Base-by-base conservation (phyloP, 2,329 filamentous ascomycete species). In the Nigrospora osmanthi region DNA sequence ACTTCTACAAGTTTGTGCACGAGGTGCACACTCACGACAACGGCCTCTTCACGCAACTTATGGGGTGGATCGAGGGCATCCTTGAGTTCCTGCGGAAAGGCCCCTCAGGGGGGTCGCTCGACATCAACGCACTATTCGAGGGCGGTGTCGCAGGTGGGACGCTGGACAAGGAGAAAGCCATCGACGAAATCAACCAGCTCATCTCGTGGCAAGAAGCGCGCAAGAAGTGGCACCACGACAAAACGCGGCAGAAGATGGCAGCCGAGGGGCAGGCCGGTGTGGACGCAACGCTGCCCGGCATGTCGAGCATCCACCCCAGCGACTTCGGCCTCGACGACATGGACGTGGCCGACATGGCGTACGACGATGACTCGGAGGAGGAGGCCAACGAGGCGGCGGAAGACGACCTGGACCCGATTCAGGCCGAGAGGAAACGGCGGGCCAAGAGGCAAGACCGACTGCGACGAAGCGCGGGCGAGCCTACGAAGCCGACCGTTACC, bases 1-100 rank as follows among this genome's bases (percentile, higher is more conserved):
- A 95, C 67, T 91, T 98, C 62, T 98, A 97, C 76, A 97, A 95
- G 64, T 98, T 98, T 63, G 86, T 98, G 4, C 93, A 98, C 63
- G 93, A 98, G 67, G 91, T 98, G 1, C 93, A 98, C 60, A 83
- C 87, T 7, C 91, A 98, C 58, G 93, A 98, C 62, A 95, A 98
- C 51, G 93, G 93, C 1, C 78, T 98, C 1, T 98, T 98, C 57
- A 90, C 89, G 33, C 87, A 94, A 57, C 77, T 98, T 42, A 98
- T 98, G 93, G 83, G 83, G 23, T 97, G 93, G 93, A 83, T 97
- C 38, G 93, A 98, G 68, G 87, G 85, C 33, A 97, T 98, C 47
- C 78, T 98, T 6, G 87, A 93, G 50, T 98, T 97, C 67, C 71
- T 98, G 31, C 81, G 91, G 38, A 83, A 89, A 52, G 93, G 93